Percentiles rank a stretch among this genome's conserved stretches.
Evolutionary conservation across 805 yeast genomes (phyloP).

Genomic region (Kodamaea jinghongensis): DNA sequence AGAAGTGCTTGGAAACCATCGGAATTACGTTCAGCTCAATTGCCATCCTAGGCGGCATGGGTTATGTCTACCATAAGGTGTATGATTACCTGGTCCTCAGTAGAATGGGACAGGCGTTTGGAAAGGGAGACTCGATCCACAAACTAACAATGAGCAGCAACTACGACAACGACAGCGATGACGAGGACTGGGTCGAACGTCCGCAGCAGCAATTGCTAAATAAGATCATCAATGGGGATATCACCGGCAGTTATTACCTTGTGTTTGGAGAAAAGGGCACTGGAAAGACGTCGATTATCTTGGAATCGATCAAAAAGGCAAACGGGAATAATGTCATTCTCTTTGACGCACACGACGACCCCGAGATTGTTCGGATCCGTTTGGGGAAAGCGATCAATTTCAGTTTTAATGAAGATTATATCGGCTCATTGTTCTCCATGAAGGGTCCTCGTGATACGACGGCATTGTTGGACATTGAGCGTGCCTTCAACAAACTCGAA

Average conservation of each 20-base stretch:
- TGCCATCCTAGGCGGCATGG: slow-evolving; percentile 67
- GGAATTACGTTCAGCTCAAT: slow-evolving; percentile 70
- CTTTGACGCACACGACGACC: slow-evolving; percentile 82
- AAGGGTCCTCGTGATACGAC: slow-evolving; percentile 85
- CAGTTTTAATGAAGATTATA: slow-evolving; percentile 75
- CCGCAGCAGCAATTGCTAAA: slow-evolving; percentile 66
- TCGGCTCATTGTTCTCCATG: slow-evolving; percentile 76
- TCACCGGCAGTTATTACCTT: slow-evolving; percentile 65
- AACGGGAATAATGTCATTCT: slow-evolving; percentile 64
- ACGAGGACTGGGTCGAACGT: slow-evolving; percentile 60
- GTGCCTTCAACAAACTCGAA: slow-evolving; percentile 76
- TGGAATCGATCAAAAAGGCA: slow-evolving; percentile 66
- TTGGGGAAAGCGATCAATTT: slow-evolving; percentile 74
- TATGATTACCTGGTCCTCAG: slow-evolving; percentile 58
- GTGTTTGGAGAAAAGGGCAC: slow-evolving; percentile 85
- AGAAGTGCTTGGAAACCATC: slow-evolving; percentile 61
- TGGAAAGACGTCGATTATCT: slow-evolving; percentile 73
- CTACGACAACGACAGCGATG: slow-evolving; percentile 30
- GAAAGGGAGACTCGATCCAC: slow-evolving; percentile 62
- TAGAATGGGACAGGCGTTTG: slow-evolving; percentile 67
- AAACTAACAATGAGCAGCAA: slow-evolving; percentile 55
- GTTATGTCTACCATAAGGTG: slow-evolving; percentile 62
- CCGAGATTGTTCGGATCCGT: slow-evolving; percentile 74
- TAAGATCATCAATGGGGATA: slow-evolving; percentile 61
- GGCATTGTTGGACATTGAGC: slow-evolving; percentile 74